Conservation (phyloP, 176 grass and related monocot genomes). For the Aegilops tauschii region DNA sequence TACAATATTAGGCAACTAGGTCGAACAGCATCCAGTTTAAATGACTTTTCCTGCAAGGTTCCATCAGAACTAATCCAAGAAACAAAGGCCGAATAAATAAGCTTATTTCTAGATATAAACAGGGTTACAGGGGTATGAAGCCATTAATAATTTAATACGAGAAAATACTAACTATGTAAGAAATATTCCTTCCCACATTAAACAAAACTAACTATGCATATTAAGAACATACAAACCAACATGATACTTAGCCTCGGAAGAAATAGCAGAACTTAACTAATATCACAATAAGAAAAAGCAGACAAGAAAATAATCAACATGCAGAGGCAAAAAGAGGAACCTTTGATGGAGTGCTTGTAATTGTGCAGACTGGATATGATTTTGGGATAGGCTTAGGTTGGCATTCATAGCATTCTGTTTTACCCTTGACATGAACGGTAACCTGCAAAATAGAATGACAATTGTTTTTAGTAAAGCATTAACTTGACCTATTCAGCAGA, state of each 20-base stretch:
- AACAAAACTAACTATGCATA: not conserved
- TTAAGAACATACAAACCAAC: not conserved
- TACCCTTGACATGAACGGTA: conserved; percentile 94
- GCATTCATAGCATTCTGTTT: conserved; percentile 98
- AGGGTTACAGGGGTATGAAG: not conserved
- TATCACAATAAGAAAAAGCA: not conserved
- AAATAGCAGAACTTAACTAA: not conserved
- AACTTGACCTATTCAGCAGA: not conserved
- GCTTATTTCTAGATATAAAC: not conserved
- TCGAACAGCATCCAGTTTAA: not conserved
- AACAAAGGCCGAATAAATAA: not conserved
- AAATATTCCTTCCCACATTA: not conserved
- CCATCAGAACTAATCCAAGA: not conserved
- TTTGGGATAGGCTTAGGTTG: conserved; percentile 91
- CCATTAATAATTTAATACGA: not conserved
- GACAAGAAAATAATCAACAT: not conserved
- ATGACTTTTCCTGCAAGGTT: not conserved
- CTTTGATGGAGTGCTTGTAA: conserved; percentile 98
- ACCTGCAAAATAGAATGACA: conserved; percentile 58
- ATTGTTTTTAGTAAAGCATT: conserved; percentile 6
- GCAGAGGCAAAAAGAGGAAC: conserved; percentile 26
- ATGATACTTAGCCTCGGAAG: not conserved
- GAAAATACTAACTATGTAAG: not conserved
- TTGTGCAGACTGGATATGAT: conserved; percentile 96
- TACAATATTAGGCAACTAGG: not conserved